Base-by-base conservation (phyloP, 768 basidiomycete species). In the Leccinellum albellum region DNA sequence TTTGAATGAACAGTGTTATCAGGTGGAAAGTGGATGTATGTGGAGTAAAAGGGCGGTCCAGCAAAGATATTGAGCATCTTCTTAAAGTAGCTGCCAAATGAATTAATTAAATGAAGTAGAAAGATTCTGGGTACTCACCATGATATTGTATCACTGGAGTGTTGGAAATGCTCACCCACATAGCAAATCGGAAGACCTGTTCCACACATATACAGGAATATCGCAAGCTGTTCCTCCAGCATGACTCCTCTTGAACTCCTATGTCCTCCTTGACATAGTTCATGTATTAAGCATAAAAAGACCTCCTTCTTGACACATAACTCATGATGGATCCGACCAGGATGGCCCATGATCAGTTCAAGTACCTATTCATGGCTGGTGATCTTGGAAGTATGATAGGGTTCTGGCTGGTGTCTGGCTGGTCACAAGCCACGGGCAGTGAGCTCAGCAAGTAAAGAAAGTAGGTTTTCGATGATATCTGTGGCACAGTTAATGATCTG, bases 311-410 rank as follows among this genome's bases (percentile, higher is more conserved):
- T 13, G n/a, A 10, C 4, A 1, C 23, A 2, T 4, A 53, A 14
- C 61, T 53, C 20, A 45, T 48, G 32, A 3, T 59, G 29, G 28
- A 70, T 65, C 1, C 51, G 50, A 2, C 64, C 45, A 0, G 54
- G 60, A 61, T 70, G 66, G n/a, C 68, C 65, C 35, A 37, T 12
- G 3, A 66, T 44, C 2, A 70, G 57, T 35, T 70, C 68, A 9
- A 53, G 29, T 0, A 70, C 62, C 64, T 64, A 71, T 8, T 20
- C 54, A 17, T 62, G 35, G 12, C 70, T 67, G 1, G 64, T 56
- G 2, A 71, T 57, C 14, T 54, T 55, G 21, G 67, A 70, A 0
- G 31, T 33, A 14, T 50, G 49, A 23, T 50, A 50, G 20, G 31
- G 49, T 6, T 13, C n/a, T 5, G n/a, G 20, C 9, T 50, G 12